Percentiles rank a stretch among this genome's conserved stretches.
Conservation (phyloP, 352 stramenopile species). For the Phytophthora quininea region DNA sequence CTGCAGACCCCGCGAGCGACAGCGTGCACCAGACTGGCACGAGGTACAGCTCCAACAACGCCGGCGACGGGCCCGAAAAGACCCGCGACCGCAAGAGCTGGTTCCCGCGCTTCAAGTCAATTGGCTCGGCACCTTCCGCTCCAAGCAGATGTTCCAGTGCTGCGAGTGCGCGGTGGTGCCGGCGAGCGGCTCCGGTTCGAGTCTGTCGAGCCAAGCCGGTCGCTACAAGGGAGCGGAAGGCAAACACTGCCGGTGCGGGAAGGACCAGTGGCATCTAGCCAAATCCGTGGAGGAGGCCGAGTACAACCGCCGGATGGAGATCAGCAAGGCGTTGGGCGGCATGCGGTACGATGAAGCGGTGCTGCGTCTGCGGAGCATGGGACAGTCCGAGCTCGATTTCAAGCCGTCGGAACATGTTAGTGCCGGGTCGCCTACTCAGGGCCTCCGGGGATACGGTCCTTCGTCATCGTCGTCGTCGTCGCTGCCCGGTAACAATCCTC, state of each 20-base stretch:
- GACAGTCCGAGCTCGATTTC: slow-evolving; percentile 65
- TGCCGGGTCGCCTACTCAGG: slow-evolving; percentile 30
- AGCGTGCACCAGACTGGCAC: slow-evolving; percentile 66
- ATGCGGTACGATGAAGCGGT: slow-evolving; percentile 87
- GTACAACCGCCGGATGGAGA: slow-evolving; percentile 86
- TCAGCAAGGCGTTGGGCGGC: slow-evolving; percentile 79
- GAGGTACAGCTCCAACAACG: slow-evolving; percentile 74
- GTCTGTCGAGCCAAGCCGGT: slow-evolving; percentile 33
- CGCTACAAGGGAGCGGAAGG: slow-evolving; percentile 83
- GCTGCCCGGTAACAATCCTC: slow-evolving; percentile 16
- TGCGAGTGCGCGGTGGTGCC: slow-evolving; percentile 77
- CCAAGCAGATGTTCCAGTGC: slow-evolving; percentile 87
- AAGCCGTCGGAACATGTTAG: slow-evolving; percentile 46
- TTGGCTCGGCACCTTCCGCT: slow-evolving; percentile 85
- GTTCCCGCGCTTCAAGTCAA: slow-evolving; percentile 91
- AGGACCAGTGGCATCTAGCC: slow-evolving; percentile 85
- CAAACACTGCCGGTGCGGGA: slow-evolving; percentile 81
- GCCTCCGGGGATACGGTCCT: slow-evolving; percentile 17
- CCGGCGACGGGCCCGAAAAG: slow-evolving; percentile 82
- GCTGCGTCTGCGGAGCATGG: slow-evolving; percentile 62
- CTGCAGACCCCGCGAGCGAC: slow-evolving; percentile 26
- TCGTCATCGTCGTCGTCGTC: slow-evolving; percentile 12
- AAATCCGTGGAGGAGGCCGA: slow-evolving; percentile 83
- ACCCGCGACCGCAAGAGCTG: slow-evolving; percentile 86
- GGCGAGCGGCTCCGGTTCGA: slow-evolving; percentile 14